Percentiles rank a stretch among this genome's conserved stretches.
These are phyloP conservation scores for Neopestalotiopsis rosae DNA, from an alignment of 2,329 filamentous ascomycete genomes.

Conservation along the genomic window DNA sequence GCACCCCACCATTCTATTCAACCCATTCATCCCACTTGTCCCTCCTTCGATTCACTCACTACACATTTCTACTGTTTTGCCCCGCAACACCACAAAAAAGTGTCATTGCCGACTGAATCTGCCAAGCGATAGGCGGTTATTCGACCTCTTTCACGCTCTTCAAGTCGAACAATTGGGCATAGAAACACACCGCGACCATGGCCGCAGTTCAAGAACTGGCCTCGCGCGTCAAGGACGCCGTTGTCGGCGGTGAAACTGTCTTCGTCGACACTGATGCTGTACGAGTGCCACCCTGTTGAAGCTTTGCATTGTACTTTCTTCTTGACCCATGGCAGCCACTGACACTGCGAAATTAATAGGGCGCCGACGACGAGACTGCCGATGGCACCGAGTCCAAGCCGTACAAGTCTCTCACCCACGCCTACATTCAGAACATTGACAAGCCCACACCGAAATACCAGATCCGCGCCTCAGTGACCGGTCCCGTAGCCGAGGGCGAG, in stretches of 20 bases:
- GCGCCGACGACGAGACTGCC: constrained; percentile 71
- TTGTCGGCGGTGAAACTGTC: constrained; percentile 49
- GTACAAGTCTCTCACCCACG: constrained; percentile 81
- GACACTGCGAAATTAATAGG: constrained; percentile 36
- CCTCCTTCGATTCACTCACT: background rate
- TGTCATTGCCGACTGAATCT: background rate
- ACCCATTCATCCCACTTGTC: background rate
- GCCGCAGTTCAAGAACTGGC: constrained; percentile 54
- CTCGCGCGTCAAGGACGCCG: constrained; percentile 49
- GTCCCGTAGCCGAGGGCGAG: constrained; percentile 63
- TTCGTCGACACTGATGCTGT: constrained; percentile 80
- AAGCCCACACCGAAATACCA: constrained; percentile 66
- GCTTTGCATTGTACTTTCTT: no score
- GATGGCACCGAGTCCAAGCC: constrained; percentile 75
- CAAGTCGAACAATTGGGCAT: background rate
- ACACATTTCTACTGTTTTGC: constrained; percentile 11
- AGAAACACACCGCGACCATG: constrained; percentile 37
- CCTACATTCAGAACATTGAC: constrained; percentile 73
- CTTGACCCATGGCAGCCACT: background rate
- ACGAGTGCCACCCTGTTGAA: background rate
- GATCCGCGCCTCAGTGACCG: constrained; percentile 70
- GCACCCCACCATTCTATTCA: constrained; percentile 14
- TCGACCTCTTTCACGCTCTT: background rate
- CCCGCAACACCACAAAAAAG: constrained; percentile 15
- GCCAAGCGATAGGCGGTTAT: background rate